Percentiles rank a stretch among this genome's conserved stretches.
Evolutionary conservation across 2,329 filamentous ascomycete species (phyloP).

Genomic region (Pseudophaeomoniella oleicola): DNA sequence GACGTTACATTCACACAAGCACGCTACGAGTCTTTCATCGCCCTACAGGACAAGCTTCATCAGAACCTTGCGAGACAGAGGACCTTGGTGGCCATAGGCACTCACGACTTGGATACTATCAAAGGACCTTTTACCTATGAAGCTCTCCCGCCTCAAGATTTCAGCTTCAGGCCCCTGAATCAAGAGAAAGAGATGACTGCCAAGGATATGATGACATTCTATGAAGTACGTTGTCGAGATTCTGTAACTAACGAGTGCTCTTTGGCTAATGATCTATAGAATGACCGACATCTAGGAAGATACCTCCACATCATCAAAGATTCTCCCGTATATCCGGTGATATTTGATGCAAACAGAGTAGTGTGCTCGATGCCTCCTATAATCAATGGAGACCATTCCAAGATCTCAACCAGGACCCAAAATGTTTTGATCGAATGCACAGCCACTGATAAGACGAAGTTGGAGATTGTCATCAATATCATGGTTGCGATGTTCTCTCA

Average conservation of each 20-base stretch:
- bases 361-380: conserved; percentile 94
- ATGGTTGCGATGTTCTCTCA: conserved; percentile 94
- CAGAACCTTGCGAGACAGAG: conserved; percentile 87
- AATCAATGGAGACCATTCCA: conserved; percentile 94
- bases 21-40: conserved; percentile 93
- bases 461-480: conserved; percentile 90
- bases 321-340: conserved; percentile 86
- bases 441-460: conserved; percentile 86
- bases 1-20: conserved; percentile 84
- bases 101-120: conserved; percentile 87
- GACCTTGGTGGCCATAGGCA: conserved; percentile 92
- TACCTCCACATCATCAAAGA: conserved; percentile 92
- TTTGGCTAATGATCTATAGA: conserved; percentile 29
- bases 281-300: conserved; percentile 78
- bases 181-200: conserved; percentile 79
- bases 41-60: conserved; percentile 94
- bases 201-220: conserved; percentile 83
- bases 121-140: conserved; percentile 95
- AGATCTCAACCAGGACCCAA: conserved; percentile 79
- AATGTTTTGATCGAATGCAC: conserved; percentile 98
- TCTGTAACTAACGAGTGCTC: conserved; percentile 3
- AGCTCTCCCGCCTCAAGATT: conserved; percentile 77
- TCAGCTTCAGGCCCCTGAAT: conserved; percentile 82
- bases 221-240: conserved; percentile 43
- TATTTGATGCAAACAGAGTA: conserved; percentile 73